Percentiles rank a stretch among this genome's conserved stretches.
Evolutionary conservation across 2,329 filamentous ascomycete species (phyloP).

Genomic region (Phialophora expanda): DNA sequence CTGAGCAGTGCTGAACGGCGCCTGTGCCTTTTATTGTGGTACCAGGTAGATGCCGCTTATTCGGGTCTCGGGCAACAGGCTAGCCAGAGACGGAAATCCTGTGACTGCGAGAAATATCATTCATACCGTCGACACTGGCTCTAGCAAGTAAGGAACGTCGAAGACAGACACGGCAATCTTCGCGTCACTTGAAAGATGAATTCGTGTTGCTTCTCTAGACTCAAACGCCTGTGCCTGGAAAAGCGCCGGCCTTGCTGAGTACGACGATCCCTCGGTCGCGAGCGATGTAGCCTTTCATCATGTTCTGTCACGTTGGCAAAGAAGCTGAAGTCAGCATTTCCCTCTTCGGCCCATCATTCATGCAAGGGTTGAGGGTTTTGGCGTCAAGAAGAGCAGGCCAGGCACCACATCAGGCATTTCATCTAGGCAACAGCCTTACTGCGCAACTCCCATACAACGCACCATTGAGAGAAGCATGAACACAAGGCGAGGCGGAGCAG

Average conservation of each 20-base stretch:
- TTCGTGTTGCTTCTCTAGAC: constrained; percentile 6
- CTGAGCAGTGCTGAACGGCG: neutral
- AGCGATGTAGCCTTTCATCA: constrained; percentile 98
- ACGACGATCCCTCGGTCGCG: constrained; percentile 89
- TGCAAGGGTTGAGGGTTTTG: neutral
- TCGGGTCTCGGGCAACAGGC: neutral
- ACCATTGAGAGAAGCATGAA: neutral
- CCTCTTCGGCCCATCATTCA: neutral
- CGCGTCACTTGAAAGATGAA: neutral
- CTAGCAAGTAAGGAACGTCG: neutral
- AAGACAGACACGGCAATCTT: neutral
- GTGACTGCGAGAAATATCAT: neutral
- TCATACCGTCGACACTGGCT: neutral
- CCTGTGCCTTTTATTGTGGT: neutral
- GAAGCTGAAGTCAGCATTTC: constrained; percentile 22
- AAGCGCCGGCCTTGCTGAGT: constrained; percentile 84
- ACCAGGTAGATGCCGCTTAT: neutral
- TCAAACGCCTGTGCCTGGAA: constrained; percentile 81
- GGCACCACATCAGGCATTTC: constrained; percentile 22
- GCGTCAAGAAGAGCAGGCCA: neutral
- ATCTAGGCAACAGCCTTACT: constrained; percentile 25
- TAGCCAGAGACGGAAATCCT: neutral
- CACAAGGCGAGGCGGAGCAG: neutral
- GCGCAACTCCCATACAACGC: neutral
- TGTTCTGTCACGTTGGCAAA: constrained; percentile 61